These are phyloP conservation scores for Acanthamoeba triangularis DNA, from an alignment of 208 protist genomes.

Conservation along the genomic window DNA sequence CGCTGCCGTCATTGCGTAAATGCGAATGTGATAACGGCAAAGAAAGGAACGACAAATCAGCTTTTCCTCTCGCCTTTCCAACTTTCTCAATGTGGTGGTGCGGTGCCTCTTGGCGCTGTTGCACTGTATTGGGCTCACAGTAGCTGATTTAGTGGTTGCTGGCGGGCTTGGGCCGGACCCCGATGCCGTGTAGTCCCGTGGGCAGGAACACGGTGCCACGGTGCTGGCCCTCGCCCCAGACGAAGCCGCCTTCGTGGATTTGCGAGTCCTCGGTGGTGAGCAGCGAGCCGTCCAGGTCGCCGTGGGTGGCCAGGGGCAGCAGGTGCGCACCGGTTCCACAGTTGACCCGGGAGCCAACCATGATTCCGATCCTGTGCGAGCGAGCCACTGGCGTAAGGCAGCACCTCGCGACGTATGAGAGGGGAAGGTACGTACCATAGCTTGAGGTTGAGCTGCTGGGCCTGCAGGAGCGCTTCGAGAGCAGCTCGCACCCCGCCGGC, in stretches of 20 bases:
- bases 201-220: conserved; percentile 42
- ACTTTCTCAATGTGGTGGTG: background rate
- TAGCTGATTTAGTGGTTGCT: background rate
- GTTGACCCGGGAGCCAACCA: conserved; percentile 63
- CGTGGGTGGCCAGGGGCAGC: conserved; percentile 36
- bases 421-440: background rate
- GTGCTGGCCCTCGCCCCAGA: conserved; percentile 36
- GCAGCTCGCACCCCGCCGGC: conserved; percentile 18
- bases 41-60: background rate
- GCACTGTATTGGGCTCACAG: background rate
- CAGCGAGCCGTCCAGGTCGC: conserved; percentile 37
- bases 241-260: conserved; percentile 58
- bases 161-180: background rate
- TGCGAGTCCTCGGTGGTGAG: conserved; percentile 62
- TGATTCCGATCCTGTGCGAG: conserved; percentile 51
- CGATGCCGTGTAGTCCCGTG: background rate
- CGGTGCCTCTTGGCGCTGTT: too few relatives aligned
- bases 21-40: background rate
- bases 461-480: conserved; percentile 18
- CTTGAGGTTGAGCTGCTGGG: conserved; percentile 19
- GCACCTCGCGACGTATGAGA: background rate
- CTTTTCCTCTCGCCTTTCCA: background rate
- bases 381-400: background rate
- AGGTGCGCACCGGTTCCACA: conserved; percentile 61
- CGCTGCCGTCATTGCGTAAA: background rate